Percentiles rank a stretch among this genome's conserved stretches.
phyloP scores from a whole-genome alignment of 1,284 basidiomycete species.

The Flammula alnicola region DNA sequence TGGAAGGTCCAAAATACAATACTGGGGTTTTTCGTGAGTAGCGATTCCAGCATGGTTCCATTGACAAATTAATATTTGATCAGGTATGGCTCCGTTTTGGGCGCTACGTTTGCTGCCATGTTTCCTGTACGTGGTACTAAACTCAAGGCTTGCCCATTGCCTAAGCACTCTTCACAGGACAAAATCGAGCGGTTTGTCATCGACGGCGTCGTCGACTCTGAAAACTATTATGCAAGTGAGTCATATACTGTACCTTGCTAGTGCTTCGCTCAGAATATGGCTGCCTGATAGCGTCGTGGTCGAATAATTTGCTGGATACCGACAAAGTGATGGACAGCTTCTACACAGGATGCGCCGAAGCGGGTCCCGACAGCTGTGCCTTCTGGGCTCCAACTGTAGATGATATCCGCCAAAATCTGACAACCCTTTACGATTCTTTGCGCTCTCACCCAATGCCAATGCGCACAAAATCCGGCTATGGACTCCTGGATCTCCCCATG shows the following conservation, averaged over 20 bases:
- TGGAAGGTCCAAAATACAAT: conserved; percentile 49
- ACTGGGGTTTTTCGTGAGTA: conserved; percentile 55
- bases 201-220: conserved; percentile 44
- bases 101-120: conserved; percentile 48
- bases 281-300: conserved; percentile 27
- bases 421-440: conserved; percentile 24
- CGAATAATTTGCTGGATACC: conserved; percentile 29
- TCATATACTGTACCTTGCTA: background rate
- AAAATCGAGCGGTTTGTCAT: conserved; percentile 42
- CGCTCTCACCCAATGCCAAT: conserved; percentile 30
- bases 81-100: conserved; percentile 48
- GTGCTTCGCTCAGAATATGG: background rate
- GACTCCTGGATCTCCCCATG: conserved; percentile 16
- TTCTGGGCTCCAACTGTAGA: conserved; percentile 40
- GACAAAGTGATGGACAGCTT: conserved; percentile 37
- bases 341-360: conserved; percentile 38
- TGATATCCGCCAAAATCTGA: conserved; percentile 31
- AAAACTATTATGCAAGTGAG: conserved; percentile 34
- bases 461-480: conserved; percentile 21
- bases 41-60: background rate
- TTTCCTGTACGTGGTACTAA: conserved; percentile 41
- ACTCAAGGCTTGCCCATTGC: background rate
- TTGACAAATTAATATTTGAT: conserved; percentile 18
- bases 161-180: conserved; percentile 31
- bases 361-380: conserved; percentile 40